A percentile compares a stretch with the other conserved stretches of the same genome.
phyloP scores from a whole-genome alignment of 768 basidiomycete species.

The Russula griseocarnosa region DNA sequence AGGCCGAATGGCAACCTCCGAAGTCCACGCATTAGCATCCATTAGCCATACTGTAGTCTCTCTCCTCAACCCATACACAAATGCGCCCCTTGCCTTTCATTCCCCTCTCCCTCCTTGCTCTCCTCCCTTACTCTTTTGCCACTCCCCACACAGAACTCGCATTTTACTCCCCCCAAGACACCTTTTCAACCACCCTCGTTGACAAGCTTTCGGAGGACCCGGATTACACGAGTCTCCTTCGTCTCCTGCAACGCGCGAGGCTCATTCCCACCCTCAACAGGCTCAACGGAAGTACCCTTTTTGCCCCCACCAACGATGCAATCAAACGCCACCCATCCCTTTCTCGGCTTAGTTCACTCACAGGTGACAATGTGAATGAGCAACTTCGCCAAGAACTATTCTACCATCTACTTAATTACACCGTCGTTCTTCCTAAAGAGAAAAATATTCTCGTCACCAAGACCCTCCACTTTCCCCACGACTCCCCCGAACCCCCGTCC shows the following conservation, averaged over 20 bases:
- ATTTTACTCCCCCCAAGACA: constrained; percentile 30
- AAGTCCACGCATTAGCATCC: too few species aligned
- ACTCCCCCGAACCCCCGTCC: constrained; percentile 55
- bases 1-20: too few species aligned
- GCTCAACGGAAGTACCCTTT: constrained; percentile 78
- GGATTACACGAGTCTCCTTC: constrained; percentile 72
- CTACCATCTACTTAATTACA: constrained; percentile 89
- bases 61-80: constrained; percentile 16
- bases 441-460: constrained; percentile 42
- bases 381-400: constrained; percentile 86
- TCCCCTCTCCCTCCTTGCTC: constrained; percentile 27
- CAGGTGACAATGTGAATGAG: constrained; percentile 78
- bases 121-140: constrained; percentile 39
- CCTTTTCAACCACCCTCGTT: constrained; percentile 58
- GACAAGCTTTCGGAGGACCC: constrained; percentile 71
- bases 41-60: too few species aligned
- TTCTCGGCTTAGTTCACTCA: constrained; percentile 38
- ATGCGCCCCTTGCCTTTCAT: constrained; percentile 14
- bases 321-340: constrained; percentile 50
- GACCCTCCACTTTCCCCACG: constrained; percentile 72
- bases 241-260: constrained; percentile 74
- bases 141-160: constrained; percentile 40
- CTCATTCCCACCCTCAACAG: constrained; percentile 90
- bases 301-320: constrained; percentile 95
- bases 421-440: constrained; percentile 48